A percentile compares a stretch with the other conserved stretches of the same genome.
phyloP scores from a whole-genome alignment of 1,284 basidiomycete species.

The Fomitopsis schrenkii region DNA sequence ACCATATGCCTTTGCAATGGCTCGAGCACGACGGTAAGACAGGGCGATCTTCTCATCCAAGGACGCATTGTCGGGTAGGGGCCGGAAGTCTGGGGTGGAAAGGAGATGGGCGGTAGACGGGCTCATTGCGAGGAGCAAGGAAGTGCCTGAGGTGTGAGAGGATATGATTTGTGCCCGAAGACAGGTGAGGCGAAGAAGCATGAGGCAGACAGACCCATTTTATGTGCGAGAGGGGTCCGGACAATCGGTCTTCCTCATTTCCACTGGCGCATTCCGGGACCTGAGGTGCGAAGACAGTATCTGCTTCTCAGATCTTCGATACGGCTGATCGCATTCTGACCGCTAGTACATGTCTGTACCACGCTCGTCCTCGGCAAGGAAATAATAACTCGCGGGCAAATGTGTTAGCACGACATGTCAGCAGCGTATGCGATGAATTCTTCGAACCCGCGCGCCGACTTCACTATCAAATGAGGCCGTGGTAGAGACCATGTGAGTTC shows the following conservation, averaged over 20 bases:
- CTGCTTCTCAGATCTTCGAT: background rate
- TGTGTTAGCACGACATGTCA: background rate
- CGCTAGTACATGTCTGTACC: background rate
- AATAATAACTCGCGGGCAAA: background rate
- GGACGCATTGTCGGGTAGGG: background rate
- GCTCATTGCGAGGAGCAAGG: background rate
- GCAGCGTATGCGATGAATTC: background rate
- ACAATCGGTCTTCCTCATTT: background rate
- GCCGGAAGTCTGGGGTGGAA: background rate
- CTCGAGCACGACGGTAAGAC: conserved; percentile 6
- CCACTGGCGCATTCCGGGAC: background rate
- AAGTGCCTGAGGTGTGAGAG: background rate
- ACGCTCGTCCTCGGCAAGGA: background rate
- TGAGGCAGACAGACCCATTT: background rate
- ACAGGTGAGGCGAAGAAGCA: background rate
- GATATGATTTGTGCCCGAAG: background rate
- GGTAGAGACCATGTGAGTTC: no score
- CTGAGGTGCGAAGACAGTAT: background rate
- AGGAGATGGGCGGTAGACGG: background rate
- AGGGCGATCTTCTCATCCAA: conserved; percentile 4
- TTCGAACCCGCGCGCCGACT: background rate
- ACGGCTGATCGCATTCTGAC: background rate
- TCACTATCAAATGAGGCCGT: no score
- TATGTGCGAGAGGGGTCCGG: background rate
- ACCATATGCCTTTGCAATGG: conserved; percentile 6